Percentiles rank a stretch among this genome's conserved stretches.
Conservation (phyloP, 2,329 filamentous ascomycete genomes). For the Pseudonectria buxi region DNA sequence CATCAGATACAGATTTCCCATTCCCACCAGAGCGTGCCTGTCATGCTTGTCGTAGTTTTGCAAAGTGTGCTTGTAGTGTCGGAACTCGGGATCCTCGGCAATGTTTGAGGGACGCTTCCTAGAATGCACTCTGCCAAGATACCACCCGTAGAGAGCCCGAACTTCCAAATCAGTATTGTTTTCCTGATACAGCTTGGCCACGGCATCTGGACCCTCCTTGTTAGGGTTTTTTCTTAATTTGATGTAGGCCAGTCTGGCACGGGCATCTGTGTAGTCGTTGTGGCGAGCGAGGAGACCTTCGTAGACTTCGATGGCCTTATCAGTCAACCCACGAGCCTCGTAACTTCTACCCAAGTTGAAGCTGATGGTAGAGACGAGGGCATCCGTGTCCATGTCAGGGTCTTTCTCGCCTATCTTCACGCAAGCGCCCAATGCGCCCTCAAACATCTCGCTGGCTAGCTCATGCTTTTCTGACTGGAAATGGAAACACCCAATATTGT, state of each 20-base stretch:
- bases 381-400: slow-evolving; percentile 74
- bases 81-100: slow-evolving; percentile 82
- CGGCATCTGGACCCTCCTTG: slow-evolving; percentile 79
- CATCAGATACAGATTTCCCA: slow-evolving; percentile 88
- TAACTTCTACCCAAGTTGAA: slow-evolving; percentile 95
- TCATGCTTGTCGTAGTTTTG: slow-evolving; percentile 96
- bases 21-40: slow-evolving; percentile 89
- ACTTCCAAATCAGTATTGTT: slow-evolving; percentile 85
- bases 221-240: slow-evolving; percentile 72
- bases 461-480: slow-evolving; percentile 80
- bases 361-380: slow-evolving; percentile 88
- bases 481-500: slow-evolving; percentile 96
- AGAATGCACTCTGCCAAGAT: slow-evolving; percentile 70
- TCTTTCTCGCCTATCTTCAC: slow-evolving; percentile 73
- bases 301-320: slow-evolving; percentile 84
- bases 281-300: slow-evolving; percentile 80
- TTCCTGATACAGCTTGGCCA: slow-evolving; percentile 78
- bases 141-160: slow-evolving; percentile 91
- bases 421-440: slow-evolving; percentile 84
- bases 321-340: slow-evolving; percentile 72
- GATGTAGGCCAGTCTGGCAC: slow-evolving; percentile 83
- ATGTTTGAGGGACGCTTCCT: slow-evolving; percentile 78
- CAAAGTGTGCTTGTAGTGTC: slow-evolving; percentile 93
- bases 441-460: slow-evolving; percentile 78
- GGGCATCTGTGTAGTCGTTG: slow-evolving; percentile 86